Evolutionary conservation across 208 protist genomes (phyloP).

Genomic region (Trypanosoma grayi): DNA sequence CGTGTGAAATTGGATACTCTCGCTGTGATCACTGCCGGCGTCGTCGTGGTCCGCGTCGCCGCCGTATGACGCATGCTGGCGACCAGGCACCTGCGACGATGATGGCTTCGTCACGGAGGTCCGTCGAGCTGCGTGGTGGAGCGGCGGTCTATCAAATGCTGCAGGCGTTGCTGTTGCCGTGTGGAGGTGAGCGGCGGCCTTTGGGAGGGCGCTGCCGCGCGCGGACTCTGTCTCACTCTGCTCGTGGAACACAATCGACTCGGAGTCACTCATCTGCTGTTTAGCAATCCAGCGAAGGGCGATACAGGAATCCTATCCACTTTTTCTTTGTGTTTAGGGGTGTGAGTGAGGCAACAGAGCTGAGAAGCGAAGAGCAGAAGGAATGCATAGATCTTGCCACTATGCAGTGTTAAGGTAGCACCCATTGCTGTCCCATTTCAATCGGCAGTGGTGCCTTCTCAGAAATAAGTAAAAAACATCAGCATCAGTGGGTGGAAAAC

Average conservation of each 20-base stretch:
- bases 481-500: no score
- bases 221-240: constrained; percentile 11
- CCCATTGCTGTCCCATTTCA: no score
- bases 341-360: no score
- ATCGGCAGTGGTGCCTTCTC: no score
- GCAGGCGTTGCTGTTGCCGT: no score
- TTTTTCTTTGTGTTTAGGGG: no score
- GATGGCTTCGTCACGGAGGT: not conserved
- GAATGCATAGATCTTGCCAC: no score
- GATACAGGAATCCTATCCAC: no score
- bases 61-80: not conserved
- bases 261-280: constrained; percentile 36
- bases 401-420: no score
- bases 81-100: not conserved
- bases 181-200: not conserved
- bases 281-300: no score
- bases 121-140: not conserved
- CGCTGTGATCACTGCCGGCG: constrained; percentile 4
- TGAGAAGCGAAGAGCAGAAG: no score
- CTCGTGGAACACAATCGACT: constrained; percentile 54
- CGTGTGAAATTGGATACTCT: constrained; percentile 21
- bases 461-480: no score
- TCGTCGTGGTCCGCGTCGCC: not conserved
- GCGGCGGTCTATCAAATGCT: constrained; percentile 3
- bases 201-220: not conserved